Percentiles rank a stretch among this genome's conserved stretches.
These are phyloP conservation scores for Epichloe baconii DNA, from an alignment of 2,329 filamentous ascomycete genomes.

Conservation along the genomic window DNA sequence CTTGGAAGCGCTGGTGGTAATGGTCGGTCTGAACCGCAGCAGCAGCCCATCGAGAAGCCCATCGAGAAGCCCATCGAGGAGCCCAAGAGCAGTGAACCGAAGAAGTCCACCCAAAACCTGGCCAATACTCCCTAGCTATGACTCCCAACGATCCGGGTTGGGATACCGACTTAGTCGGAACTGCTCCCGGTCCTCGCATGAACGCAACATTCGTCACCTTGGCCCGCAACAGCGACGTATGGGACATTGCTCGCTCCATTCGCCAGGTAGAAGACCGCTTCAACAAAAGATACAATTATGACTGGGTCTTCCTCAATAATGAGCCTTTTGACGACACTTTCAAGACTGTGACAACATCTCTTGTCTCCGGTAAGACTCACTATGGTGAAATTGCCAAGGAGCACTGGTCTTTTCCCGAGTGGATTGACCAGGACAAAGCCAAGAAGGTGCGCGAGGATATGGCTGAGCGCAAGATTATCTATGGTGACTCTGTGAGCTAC, in stretches of 20 bases:
- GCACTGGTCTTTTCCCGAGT: constrained; percentile 94
- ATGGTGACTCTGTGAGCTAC: constrained; percentile 93
- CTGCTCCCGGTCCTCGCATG: constrained; percentile 59
- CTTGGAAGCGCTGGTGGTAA: not conserved
- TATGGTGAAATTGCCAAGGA: constrained; percentile 83
- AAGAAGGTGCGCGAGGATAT: constrained; percentile 86
- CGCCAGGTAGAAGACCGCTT: constrained; percentile 96
- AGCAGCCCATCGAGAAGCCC: constrained; percentile 8
- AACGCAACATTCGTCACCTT: constrained; percentile 97
- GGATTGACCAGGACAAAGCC: constrained; percentile 92
- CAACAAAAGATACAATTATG: constrained; percentile 92
- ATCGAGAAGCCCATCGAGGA: constrained; percentile 8
- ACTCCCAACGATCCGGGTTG: constrained; percentile 39
- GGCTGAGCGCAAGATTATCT: constrained; percentile 90
- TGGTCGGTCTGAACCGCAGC: not conserved
- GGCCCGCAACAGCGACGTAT: constrained; percentile 83
- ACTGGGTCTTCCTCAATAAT: constrained; percentile 99
- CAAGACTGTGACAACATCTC: constrained; percentile 76
- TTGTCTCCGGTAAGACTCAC: constrained; percentile 85
- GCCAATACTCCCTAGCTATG: constrained; percentile 33
- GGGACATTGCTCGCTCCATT: constrained; percentile 94
- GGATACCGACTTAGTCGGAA: constrained; percentile 35
- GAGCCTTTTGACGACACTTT: constrained; percentile 86
- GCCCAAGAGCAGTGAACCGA: constrained; percentile 11
- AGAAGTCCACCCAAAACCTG: constrained; percentile 13